Base-by-base conservation (phyloP, 805 yeast genomes). In the Hanseniaspora pseudoguilliermondii region DNA sequence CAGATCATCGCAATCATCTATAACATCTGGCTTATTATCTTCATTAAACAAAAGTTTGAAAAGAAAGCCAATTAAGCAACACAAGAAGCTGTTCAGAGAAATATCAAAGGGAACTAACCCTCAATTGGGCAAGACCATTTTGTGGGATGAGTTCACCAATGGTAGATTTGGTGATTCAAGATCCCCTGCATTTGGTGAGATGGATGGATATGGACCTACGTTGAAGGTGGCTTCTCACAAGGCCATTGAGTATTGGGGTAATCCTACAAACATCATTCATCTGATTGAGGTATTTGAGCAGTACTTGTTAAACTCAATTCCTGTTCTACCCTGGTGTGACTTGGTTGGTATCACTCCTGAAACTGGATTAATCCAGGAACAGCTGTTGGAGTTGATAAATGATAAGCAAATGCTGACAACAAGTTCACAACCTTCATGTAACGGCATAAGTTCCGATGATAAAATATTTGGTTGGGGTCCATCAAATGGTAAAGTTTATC, bases 391-490 rank as follows among this genome's bases (percentile, higher is more conserved):
- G 63, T 71, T 93, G 63, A 53, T 53, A 7, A 91, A 90, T 66
- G 75, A 79, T 60, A 73, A 75, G 58, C 88, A 88, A 3, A 80
- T 78, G 72, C 84, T 91, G 71, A 86, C 99, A 0, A 77, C 93
- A 57, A 89, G 97, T 0, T 91, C 97, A 0, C 99, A 93, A 70
- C 99, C 99, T 2, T 93, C 96, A 0, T 84, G 90, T 1, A 84
- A 88, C 67, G 86, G 86, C 10, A 75, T 83, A 40, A 75, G 75
- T 41, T 84, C 95, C 8, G 74, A 80, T n/a, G 97, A 93, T 70
- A 81, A 81, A 57, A 82, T 91, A 34, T 84, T 89, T 66, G 99
- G 99, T 2, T 93, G 98, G 98, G 99, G 99, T 49, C 97, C 98
- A 8, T 72, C 76, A 23, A 79, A 83, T 64, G 99, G 99, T 2